Conservation (phyloP, 2,329 filamentous ascomycete genomes). For the Fusarium kyushuense region DNA sequence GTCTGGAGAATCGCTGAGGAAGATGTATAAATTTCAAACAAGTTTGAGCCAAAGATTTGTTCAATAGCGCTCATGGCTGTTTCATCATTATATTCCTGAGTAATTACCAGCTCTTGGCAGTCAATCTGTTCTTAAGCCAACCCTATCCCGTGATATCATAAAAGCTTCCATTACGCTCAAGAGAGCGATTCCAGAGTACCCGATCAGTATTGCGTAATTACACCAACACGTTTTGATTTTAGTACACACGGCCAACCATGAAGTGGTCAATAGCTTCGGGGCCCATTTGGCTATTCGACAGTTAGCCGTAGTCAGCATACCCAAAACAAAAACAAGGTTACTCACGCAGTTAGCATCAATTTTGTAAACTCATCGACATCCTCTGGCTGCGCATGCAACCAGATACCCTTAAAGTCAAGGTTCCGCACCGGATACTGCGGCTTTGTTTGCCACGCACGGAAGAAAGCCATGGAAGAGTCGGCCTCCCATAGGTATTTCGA, state of each 20-base stretch:
- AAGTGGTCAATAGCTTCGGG: conserved; percentile 54
- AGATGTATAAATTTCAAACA: neutral
- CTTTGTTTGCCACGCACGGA: conserved; percentile 58
- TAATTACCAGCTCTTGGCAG: neutral
- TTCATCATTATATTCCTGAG: neutral
- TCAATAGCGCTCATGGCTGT: neutral
- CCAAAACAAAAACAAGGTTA: conserved; percentile 6
- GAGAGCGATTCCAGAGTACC: neutral
- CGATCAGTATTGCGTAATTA: neutral
- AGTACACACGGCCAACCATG: conserved; percentile 48
- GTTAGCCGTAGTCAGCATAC: neutral
- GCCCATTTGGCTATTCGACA: conserved; percentile 50
- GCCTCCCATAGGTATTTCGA: conserved; percentile 60
- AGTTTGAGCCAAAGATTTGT: neutral
- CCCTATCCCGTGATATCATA: neutral
- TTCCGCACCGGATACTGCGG: conserved; percentile 54
- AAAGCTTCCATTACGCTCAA: neutral
- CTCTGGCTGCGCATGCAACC: conserved; percentile 53
- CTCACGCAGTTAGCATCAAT: conserved; percentile 55
- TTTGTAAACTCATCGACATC: conserved; percentile 57
- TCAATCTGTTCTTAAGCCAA: neutral
- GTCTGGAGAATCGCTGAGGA: conserved; percentile 51
- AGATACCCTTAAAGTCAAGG: conserved; percentile 54
- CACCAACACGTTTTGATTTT: conserved; percentile 7
- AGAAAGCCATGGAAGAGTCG: conserved; percentile 56